phyloP scores from a whole-genome alignment of 1,139 yeast species.

The Debaryomyces subglobosus region DNA sequence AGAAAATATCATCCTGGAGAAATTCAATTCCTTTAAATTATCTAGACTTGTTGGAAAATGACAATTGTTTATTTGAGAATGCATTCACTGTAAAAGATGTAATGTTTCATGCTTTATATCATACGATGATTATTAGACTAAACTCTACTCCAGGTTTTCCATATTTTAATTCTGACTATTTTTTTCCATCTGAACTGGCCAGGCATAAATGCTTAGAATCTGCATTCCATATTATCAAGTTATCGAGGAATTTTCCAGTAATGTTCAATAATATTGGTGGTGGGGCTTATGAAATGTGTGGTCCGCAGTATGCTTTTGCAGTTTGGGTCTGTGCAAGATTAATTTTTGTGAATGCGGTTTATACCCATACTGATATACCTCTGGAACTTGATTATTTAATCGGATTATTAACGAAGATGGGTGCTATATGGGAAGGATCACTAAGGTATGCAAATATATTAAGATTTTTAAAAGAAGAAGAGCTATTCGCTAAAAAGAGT shows the following conservation, averaged over 20 bases:
- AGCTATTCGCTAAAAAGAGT: not conserved
- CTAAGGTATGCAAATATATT: conserved; percentile 20
- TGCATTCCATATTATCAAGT: not conserved
- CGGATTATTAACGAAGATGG: conserved; percentile 15
- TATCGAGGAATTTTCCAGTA: not conserved
- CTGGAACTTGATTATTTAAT: conserved; percentile 17
- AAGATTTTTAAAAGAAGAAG: conserved; percentile 1
- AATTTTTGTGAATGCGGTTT: conserved; percentile 13
- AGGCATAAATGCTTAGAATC: not conserved
- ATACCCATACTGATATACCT: conserved; percentile 14
- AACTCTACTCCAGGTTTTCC: conserved; percentile 34
- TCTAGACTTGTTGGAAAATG: conserved; percentile 11
- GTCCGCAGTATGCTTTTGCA: conserved; percentile 23
- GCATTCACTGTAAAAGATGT: conserved; percentile 8
- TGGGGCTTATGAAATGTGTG: conserved; percentile 15
- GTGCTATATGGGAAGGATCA: conserved; percentile 20
- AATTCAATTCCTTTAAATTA: conserved; percentile 14
- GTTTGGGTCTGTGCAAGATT: conserved; percentile 24
- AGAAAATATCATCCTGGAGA: conserved; percentile 15
- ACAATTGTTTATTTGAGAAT: conserved; percentile 4
- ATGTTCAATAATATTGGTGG: conserved; percentile 5
- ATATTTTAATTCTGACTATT: conserved; percentile 21
- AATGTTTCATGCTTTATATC: conserved; percentile 26
- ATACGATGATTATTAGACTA: conserved; percentile 28
- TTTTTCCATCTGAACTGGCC: not conserved